Evolutionary conservation across 257 asterid genomes (phyloP), one percentile per base, ranked within the genome.

Genomic region (Gardenia jasminoides): DNA sequence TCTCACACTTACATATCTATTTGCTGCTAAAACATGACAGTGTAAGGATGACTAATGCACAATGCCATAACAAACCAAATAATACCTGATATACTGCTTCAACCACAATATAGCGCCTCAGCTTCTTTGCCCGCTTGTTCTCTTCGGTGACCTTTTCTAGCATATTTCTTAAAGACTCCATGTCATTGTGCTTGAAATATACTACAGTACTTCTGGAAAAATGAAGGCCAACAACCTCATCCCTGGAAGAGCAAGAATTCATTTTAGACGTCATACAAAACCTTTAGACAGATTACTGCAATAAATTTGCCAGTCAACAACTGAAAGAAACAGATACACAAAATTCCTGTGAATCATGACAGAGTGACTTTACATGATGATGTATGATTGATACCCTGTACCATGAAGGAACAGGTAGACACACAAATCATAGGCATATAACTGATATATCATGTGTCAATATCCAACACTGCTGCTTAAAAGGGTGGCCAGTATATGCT

Each of bases 41-140:
- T 31, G 7, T 13, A 58, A 10, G 44, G 50, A 20, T 41, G 47
- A 41, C 52, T 44, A 30, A 72, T n/a, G 33, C 66, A 46, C 44
- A 64, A 28, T 72, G 46, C 50, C 72, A 72, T 30, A 31, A 52
- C 36, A 74, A 67, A 50, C 67, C 69, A 66, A 67, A 44, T 26
- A 72, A 80, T 90, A 94, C 99, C 99, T 95, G 99, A 87, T 95
- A 95, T 68, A 95, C 87, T 77, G 97, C 97, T 83, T 95, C 99
- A 78, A 90, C 98, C 78, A 95, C 88, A 78, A 95, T 95, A 78
- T 95, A 95, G 64, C 99, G 98, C 83, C 99, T 88, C 48, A 95
- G 84, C 84, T 92, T 95, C 90, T 95, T 89, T 80, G 99, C 89
- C 67, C 88, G 89, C 84, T 93, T 89, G 83, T 91, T 95, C 74